phyloP scores from a whole-genome alignment of 441 rosid genomes.

The Pelargonium exstipulatum region DNA sequence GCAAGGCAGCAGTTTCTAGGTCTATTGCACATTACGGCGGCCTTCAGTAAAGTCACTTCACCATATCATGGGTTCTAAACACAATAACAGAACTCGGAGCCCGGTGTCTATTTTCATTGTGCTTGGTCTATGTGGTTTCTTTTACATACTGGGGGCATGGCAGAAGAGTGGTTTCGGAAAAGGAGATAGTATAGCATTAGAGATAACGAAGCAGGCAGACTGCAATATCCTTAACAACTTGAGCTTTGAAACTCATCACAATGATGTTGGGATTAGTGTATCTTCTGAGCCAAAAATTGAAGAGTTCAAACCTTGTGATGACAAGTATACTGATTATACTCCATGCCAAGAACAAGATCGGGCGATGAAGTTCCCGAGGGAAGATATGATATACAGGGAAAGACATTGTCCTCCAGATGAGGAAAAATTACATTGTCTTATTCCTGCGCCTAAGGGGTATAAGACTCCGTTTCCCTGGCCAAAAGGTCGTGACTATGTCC shows the following conservation, averaged over 20 bases:
- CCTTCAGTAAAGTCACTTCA: too few relatives aligned
- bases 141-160: slow-evolving; percentile 94
- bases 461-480: slow-evolving; percentile 98
- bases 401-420: slow-evolving; percentile 74
- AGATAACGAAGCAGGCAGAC: slow-evolving; percentile 72
- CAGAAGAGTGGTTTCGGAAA: slow-evolving; percentile 96
- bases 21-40: too few relatives aligned
- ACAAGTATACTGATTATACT: slow-evolving; percentile 70
- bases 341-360: slow-evolving; percentile 95
- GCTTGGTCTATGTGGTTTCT: slow-evolving; percentile 77
- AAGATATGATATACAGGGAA: slow-evolving; percentile 82
- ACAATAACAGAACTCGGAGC: slow-evolving; percentile 66
- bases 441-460: slow-evolving; percentile 91
- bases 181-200: slow-evolving; percentile 89
- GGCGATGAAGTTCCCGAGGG: slow-evolving; percentile 94
- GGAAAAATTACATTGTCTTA: slow-evolving; percentile 66
- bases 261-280: slow-evolving; percentile 37
- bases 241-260: slow-evolving; percentile 89
- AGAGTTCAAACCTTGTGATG: slow-evolving; percentile 54
- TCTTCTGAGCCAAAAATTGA: slow-evolving; percentile 50
- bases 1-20: too few relatives aligned
- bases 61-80: too few relatives aligned
- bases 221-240: slow-evolving; percentile 68
- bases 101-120: slow-evolving; percentile 74
- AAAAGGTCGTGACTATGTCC: slow-evolving; percentile 92